Evolutionary conservation across 148 eudicot species (phyloP).

Genomic region (Camellia lanceoleosa): DNA sequence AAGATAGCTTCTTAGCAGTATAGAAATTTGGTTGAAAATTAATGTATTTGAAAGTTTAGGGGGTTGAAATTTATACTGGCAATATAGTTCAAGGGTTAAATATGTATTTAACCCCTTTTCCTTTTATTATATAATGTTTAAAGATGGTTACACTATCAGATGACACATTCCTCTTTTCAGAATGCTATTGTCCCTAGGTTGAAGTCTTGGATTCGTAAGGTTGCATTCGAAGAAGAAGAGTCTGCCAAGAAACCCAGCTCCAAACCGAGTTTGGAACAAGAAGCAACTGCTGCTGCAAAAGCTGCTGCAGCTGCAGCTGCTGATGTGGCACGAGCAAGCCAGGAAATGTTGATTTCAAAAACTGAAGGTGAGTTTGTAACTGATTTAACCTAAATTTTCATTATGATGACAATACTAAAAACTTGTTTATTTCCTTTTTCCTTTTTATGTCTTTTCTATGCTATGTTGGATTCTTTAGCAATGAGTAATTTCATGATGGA

Average conservation of each 20-base stretch:
- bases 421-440: conserved; percentile 8
- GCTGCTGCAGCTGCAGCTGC: conserved; percentile 87
- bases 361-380: conserved; percentile 53
- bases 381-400: neutral
- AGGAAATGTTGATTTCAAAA: conserved; percentile 70
- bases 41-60: neutral
- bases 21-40: neutral
- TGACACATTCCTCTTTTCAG: conserved; percentile 39
- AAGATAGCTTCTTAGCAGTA: neutral
- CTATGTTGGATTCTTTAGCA: neutral
- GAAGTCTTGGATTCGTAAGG: conserved; percentile 89
- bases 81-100: neutral
- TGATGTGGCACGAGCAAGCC: conserved; percentile 82
- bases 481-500: neutral
- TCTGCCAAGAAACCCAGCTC: conserved; percentile 19
- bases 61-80: neutral
- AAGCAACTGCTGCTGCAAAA: conserved; percentile 92
- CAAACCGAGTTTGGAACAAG: conserved; percentile 67
- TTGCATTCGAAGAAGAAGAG: conserved; percentile 58
- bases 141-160: conserved; percentile 2
- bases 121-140: neutral
- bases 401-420: neutral
- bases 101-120: neutral
- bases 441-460: neutral
- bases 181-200: conserved; percentile 66